Base-by-base conservation (phyloP, 169 alveolate species). In the Plasmodium berghei region DNA sequence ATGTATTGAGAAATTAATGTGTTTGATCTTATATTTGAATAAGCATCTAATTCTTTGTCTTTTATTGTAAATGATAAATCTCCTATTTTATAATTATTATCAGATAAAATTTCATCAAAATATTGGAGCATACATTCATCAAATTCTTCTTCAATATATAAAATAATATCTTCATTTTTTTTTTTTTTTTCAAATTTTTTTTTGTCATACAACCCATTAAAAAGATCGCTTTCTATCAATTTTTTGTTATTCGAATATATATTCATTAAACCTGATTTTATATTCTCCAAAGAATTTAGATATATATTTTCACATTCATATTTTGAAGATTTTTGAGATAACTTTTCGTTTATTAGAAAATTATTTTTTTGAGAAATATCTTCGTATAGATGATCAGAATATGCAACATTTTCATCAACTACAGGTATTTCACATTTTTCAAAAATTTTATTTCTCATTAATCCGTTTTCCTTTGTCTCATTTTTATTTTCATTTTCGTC, bases 51-150 rank as follows among this genome's bases (percentile, higher is more conserved):
- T 46, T 67, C 85, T 2, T 69, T 73, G n/a, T 83, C 90, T 34
- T 69, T 56, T 59, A 83, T 61, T 16, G 14, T 46, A 54, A 83
- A 83, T 58, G 40, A 55, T 45, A 83, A 22, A 69, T 83, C 46
- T 18, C 73, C 85, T 34, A 83, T 83, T 49, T 83, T 83, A 52
- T 83, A 83, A 83, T 69, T 70, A 10, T 56, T 28, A n/a, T 42
- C 24, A 3, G 61, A 61, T 61, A 83, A 18, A 22, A 58, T 67
- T 54, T 56, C 54, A 54, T 83, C 73, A 66, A 83, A 55, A 16
- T 56, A 14, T 42, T 66, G 69, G 10, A 9, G 22, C 16, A 45
- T 55, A 34, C 70, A 63, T 56, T 56, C 85, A 22, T 22, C 26
- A 22, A 83, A 5, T 52, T 55, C 86, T 26, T 83, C 63, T 56